A percentile compares a stretch with the other conserved stretches of the same genome.
These are phyloP conservation scores for Medicago lupulina DNA, from an alignment of 306 rosid species.

Conservation along the genomic window DNA sequence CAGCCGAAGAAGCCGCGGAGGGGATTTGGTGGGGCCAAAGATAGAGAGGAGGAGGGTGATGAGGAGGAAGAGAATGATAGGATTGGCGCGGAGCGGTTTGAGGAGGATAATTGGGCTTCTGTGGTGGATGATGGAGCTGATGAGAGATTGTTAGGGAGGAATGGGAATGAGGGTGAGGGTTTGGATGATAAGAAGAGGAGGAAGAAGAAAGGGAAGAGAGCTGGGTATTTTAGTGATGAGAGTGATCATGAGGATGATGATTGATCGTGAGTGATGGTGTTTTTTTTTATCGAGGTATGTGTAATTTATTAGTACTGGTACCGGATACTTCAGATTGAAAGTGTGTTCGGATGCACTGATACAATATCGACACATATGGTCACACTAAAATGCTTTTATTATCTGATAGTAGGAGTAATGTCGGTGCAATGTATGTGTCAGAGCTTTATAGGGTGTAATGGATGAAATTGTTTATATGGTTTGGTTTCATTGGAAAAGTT, in stretches of 20 bases:
- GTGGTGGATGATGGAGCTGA: slow-evolving; percentile 70
- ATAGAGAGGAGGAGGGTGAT: neutral
- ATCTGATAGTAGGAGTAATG: neutral
- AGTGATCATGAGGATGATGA: slow-evolving; percentile 64
- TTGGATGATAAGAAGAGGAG: slow-evolving; percentile 48
- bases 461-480: neutral
- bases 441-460: neutral
- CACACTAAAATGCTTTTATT: neutral
- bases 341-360: neutral
- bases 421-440: neutral
- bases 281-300: no score
- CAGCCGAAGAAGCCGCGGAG: slow-evolving; percentile 54
- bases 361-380: neutral
- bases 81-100: slow-evolving; percentile 56
- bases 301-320: neutral
- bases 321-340: neutral
- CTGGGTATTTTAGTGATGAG: slow-evolving; percentile 84
- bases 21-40: slow-evolving; percentile 30
- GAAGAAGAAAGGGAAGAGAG: slow-evolving; percentile 65
- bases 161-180: slow-evolving; percentile 28
- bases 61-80: slow-evolving; percentile 13
- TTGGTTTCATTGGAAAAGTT: neutral
- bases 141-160: slow-evolving; percentile 47
- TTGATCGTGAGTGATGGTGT: slow-evolving; percentile 6
- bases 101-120: slow-evolving; percentile 88